These are phyloP conservation scores for Tetraselmis chui DNA, from an alignment of 139 green algal species.

Conservation along the genomic window DNA sequence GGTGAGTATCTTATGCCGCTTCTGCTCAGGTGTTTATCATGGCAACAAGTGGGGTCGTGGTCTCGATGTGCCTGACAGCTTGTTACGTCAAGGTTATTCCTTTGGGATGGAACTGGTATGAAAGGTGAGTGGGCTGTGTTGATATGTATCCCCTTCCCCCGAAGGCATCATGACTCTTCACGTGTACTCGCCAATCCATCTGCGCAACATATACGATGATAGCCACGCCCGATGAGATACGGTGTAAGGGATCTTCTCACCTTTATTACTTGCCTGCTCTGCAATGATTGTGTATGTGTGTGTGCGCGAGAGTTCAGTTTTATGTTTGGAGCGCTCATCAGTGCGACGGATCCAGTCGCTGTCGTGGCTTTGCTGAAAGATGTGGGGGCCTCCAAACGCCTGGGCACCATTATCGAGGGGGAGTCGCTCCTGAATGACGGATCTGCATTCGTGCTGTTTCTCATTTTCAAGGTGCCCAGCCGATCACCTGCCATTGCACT, in stretches of 20 bases:
- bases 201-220: not conserved
- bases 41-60: constrained; percentile 40
- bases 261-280: no score
- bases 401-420: constrained; percentile 56
- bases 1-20: not conserved
- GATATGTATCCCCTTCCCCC: no score
- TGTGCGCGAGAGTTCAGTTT: no score
- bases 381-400: constrained; percentile 43
- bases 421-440: constrained; percentile 82
- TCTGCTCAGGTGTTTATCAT: constrained; percentile 34
- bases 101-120: constrained; percentile 52
- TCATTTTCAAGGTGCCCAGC: constrained; percentile 31
- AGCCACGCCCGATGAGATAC: no score
- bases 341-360: constrained; percentile 68
- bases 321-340: constrained; percentile 57
- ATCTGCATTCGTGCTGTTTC: constrained; percentile 58
- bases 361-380: constrained; percentile 59
- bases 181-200: not conserved
- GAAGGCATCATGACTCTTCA: no score
- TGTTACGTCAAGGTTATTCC: constrained; percentile 35
- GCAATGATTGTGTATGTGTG: no score
- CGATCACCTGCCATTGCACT: not conserved
- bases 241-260: no score
- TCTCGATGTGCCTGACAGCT: constrained; percentile 36
- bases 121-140: constrained; percentile 7